A percentile compares a stretch with the other conserved stretches of the same genome.
Conservation (phyloP, 2,329 filamentous ascomycete species). For the Lomentospora prolificans region DNA sequence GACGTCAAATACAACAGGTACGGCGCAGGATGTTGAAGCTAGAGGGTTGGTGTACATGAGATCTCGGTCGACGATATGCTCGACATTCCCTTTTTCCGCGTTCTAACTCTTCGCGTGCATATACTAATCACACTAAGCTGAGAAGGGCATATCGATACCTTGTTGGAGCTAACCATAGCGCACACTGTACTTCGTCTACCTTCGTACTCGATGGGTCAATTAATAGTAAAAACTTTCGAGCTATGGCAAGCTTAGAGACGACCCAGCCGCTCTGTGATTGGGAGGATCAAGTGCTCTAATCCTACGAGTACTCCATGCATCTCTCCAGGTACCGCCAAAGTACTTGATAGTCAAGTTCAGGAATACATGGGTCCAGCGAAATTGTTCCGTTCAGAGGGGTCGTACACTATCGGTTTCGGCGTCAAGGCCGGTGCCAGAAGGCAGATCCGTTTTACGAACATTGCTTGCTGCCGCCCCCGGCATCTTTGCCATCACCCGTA, state of each 20-base stretch:
- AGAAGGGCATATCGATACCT: not conserved
- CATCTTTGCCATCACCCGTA: not conserved
- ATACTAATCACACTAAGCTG: not conserved
- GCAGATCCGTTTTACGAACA: slow-evolving; percentile 1
- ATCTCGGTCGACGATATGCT: not conserved
- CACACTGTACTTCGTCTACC: not conserved
- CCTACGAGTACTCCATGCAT: not conserved
- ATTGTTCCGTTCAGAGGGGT: not conserved
- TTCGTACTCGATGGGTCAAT: too few species aligned
- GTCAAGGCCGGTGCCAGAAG: slow-evolving; percentile 3
- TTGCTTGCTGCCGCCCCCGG: not conserved
- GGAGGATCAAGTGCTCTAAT: not conserved
- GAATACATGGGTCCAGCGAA: not conserved
- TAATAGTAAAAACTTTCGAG: not conserved
- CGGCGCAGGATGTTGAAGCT: not conserved
- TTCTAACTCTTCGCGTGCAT: not conserved
- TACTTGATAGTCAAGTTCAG: not conserved
- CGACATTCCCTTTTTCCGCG: not conserved
- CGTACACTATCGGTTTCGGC: not conserved
- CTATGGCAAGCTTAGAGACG: not conserved
- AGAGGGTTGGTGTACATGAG: not conserved
- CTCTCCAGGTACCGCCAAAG: not conserved
- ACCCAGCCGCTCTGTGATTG: not conserved
- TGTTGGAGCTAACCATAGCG: slow-evolving; percentile 1
- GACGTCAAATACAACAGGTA: not conserved